Evolutionary conservation across 192 early-diverging fungal species (phyloP), one percentile per base, ranked within the genome.

Genomic region (Martensiomyces pterosporus): DNA sequence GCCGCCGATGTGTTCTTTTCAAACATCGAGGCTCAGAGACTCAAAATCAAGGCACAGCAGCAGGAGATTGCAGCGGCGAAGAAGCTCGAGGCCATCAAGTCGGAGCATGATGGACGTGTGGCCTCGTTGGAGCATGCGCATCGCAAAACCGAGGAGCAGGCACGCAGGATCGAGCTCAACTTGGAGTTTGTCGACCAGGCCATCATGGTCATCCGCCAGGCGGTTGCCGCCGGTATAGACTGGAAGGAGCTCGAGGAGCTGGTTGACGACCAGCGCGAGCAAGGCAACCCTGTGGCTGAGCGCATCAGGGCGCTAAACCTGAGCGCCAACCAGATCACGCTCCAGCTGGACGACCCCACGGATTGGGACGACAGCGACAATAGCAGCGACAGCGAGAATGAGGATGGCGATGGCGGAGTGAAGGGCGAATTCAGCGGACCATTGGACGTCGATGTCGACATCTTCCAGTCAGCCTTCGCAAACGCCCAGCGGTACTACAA

Each of bases 1-100:
- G 80, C 86, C 0, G 93, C 92, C 0, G 96, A 99, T 47, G 86
- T 91, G 55, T 99, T 88, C 64, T 97, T 88, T 60, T 93, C 93
- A 0, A 82, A 88, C 22, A 75, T 93, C 21, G 96, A 99, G 64
- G 75, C 86, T 6, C 93, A 96, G 60, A 81, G 82, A 49, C 68
- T 94, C 14, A 75, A 80, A 21, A 35, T 88, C 21, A 83, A 85
- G 41, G 85, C 82, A 16, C 71, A 77, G 14, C 69, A 82, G 25
- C 83, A 89, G 39, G 91, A 95, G 63, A 49, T 79, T 2, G 75
- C 78, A 24, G 93, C 92, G 0, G 57, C 69, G 24, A 88, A 88
- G 58, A 96, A 96, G 55, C 66, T 99, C 21, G 90, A 91, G 22
- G 75, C 81, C 24, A 88, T 92, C 14, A 80, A 82, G 55, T 76